Base-by-base conservation (phyloP, 768 basidiomycete genomes). In the Collybiopsis confluens region DNA sequence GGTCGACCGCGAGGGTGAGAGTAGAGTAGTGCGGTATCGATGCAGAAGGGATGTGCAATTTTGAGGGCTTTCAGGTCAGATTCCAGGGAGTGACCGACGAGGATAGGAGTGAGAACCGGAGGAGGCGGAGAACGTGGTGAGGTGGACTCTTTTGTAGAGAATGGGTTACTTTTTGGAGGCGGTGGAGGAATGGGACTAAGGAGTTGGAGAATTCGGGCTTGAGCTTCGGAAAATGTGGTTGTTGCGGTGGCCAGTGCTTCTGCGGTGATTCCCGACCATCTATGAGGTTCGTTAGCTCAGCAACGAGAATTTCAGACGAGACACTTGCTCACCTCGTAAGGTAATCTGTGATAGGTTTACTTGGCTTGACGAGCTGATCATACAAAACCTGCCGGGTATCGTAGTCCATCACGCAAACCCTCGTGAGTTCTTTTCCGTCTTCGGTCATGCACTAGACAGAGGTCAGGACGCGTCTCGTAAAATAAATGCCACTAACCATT, bases 61-160 rank as follows among this genome's bases (percentile, higher is more conserved):
- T 90, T 91, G 56, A 99, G 81, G 0, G 92, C 92, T 59, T 81
- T 82, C 28, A 99, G 79, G 64, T 99, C 96, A 15, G 90, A 94
- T 72, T 98, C 95, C 47, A 98, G 84, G 4, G 94, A 98, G 66
- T 99, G 96, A 0, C 96, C 96, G 15, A 98, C 73, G 20, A 99
- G 85, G 62, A 97, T 88, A 15, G 88, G 84, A 0, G 81, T 86
- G 3, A 48, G 47, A 9, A n/a, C 15, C 27, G 15, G 45, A 0
- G 72, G 83, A 54, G 69, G 74, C 0, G 71, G 65, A 5, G 70
- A 38, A 62, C 70, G 30, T 8, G 62, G 26, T 15, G 64, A n/a
- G 1, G 56, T 27, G 8, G 61, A 56, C 9, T 37, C 16, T 26
- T 42, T 40, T 16, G 67, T 59, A 7, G 75, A 68, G 60, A 77